These are phyloP conservation scores for Microdochium bolleyi DNA, from an alignment of 2,329 filamentous ascomycete species.

Conservation along the genomic window DNA sequence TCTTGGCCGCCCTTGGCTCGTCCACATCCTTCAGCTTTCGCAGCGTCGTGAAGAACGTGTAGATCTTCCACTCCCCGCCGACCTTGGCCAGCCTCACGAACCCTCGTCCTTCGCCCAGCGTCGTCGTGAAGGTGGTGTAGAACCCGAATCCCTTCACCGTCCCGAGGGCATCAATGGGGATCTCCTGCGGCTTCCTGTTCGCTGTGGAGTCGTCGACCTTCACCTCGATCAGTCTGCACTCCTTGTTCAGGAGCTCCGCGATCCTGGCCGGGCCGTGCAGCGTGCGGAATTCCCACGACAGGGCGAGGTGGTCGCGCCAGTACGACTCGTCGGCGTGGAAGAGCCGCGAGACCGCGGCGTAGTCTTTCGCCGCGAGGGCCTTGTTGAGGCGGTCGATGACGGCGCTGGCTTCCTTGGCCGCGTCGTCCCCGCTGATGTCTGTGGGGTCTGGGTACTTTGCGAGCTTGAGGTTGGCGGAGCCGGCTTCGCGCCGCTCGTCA, in stretches of 20 bases:
- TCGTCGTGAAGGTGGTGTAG: conserved; percentile 37
- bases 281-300: conserved; percentile 49
- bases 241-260: conserved; percentile 18
- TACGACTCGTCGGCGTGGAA: conserved; percentile 43
- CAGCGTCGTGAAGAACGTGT: conserved; percentile 55
- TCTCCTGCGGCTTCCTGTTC: conserved; percentile 27
- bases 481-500: neutral
- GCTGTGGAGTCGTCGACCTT: conserved; percentile 29
- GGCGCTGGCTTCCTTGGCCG: conserved; percentile 20
- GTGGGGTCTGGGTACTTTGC: conserved; percentile 15
- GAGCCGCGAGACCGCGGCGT: conserved; percentile 24
- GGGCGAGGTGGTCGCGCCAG: conserved; percentile 50
- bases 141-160: conserved; percentile 39
- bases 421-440: conserved; percentile 28
- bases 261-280: conserved; percentile 36
- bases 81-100: conserved; percentile 34
- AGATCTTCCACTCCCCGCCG: conserved; percentile 48
- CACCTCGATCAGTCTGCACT: conserved; percentile 23
- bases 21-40: conserved; percentile 44
- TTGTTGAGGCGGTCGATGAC: conserved; percentile 29
- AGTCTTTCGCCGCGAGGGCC: conserved; percentile 23
- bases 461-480: neutral
- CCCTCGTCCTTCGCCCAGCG: conserved; percentile 39
- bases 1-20: conserved; percentile 34
- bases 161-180: conserved; percentile 32